Percentiles rank a stretch among this genome's conserved stretches.
Evolutionary conservation across 1,139 yeast species (phyloP).

Genomic region (Kurtzmaniella quercitrusa): DNA sequence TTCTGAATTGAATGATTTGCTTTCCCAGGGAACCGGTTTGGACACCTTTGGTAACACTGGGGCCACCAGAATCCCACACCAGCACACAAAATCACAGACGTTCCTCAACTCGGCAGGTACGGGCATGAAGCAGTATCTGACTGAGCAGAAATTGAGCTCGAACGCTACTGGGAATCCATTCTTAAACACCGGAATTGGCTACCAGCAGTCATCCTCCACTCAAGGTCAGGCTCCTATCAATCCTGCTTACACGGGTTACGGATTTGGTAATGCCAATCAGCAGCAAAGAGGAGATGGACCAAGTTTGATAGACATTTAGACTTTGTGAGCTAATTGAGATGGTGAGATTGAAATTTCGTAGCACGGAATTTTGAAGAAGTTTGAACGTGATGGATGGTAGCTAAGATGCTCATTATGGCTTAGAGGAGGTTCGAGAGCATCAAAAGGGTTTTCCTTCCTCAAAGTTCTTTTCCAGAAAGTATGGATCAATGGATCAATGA

Average conservation of each 20-base stretch:
- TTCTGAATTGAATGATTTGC: slow-evolving; percentile 65
- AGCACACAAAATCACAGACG: slow-evolving; percentile 76
- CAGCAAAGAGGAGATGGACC: slow-evolving; percentile 40
- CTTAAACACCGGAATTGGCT: slow-evolving; percentile 72
- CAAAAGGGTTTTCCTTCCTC: too few relatives aligned
- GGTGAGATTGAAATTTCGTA: too few relatives aligned
- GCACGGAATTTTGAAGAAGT: too few relatives aligned
- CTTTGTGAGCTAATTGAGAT: too few relatives aligned
- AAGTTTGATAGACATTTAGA: slow-evolving; percentile 44
- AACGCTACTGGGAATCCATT: slow-evolving; percentile 68
- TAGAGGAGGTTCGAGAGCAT: too few relatives aligned
- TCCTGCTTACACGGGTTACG: slow-evolving; percentile 78
- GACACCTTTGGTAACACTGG: slow-evolving; percentile 98
- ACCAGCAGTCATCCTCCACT: slow-evolving; percentile 35
- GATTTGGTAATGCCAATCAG: slow-evolving; percentile 71
- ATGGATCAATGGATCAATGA: not conserved
- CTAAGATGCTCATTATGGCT: too few relatives aligned
- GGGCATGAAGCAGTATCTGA: slow-evolving; percentile 56
- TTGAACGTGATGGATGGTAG: too few relatives aligned
- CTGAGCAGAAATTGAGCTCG: slow-evolving; percentile 34
- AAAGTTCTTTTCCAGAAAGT: too few relatives aligned
- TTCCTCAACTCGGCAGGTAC: slow-evolving; percentile 88
- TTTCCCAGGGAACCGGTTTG: slow-evolving; percentile 85
- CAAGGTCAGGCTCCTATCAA: slow-evolving; percentile 19
- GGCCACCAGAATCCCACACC: slow-evolving; percentile 84